A percentile compares a stretch with the other conserved stretches of the same genome.
phyloP scores from a whole-genome alignment of 225 moss, liverwort and hornwort species.

The Straminergon stramineum region DNA sequence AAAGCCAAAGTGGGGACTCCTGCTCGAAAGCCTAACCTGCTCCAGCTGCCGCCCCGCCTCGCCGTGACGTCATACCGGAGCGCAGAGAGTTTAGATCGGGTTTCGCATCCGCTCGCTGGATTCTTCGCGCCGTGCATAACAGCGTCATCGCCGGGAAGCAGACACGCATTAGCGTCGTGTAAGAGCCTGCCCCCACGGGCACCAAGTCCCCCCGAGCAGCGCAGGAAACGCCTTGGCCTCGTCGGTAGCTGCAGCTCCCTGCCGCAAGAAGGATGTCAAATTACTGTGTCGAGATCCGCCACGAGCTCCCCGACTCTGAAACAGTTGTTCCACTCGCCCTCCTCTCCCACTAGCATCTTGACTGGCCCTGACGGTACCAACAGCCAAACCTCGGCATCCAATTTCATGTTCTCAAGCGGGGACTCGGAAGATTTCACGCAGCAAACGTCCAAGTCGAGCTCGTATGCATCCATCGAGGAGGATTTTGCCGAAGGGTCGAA shows the following conservation, averaged over 20 bases:
- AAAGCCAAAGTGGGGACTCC: conserved; percentile 44
- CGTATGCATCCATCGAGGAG: conserved; percentile 21
- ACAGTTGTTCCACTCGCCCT: conserved; percentile 12
- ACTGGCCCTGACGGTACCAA: conserved; percentile 54
- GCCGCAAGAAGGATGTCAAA: conserved; percentile 35
- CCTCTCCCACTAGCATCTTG: conserved; percentile 72
- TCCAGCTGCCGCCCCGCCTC: conserved; percentile 46
- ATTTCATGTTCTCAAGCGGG: conserved; percentile 34
- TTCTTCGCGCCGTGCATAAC: conserved; percentile 35
- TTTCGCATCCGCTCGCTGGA: conserved; percentile 19
- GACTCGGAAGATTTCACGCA: conserved; percentile 36
- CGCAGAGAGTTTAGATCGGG: conserved; percentile 14
- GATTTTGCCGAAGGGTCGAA: conserved; percentile 12
- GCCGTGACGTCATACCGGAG: conserved; percentile 1
- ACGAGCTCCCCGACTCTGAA: conserved; percentile 7
- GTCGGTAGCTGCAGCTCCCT: conserved; percentile 32
- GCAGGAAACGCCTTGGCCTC: conserved; percentile 8
- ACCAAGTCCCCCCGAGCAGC: conserved; percentile 4
- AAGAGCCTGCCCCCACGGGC: conserved; percentile 14
- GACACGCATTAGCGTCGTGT: conserved; percentile 2
- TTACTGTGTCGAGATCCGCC: conserved; percentile 10
- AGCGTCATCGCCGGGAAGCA: conserved; percentile 15
- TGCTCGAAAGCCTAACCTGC: neutral
- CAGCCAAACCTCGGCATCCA: conserved; percentile 53
- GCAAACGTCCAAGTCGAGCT: conserved; percentile 36